These are phyloP conservation scores for Chlorella variabilis DNA, from an alignment of 163 green algal genomes.

Conservation along the genomic window DNA sequence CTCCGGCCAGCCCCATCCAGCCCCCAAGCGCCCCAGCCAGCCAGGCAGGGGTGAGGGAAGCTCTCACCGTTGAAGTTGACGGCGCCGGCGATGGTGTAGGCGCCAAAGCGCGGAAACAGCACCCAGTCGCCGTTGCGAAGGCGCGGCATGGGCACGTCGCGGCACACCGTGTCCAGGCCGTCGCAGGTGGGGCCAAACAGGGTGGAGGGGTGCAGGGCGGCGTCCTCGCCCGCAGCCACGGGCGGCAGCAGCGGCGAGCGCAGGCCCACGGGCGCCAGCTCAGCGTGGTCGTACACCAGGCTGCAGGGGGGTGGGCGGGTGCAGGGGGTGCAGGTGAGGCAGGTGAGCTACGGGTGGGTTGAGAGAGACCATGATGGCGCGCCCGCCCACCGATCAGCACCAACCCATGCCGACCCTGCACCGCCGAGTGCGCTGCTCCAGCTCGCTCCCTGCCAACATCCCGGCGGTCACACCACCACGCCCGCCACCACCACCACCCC, in stretches of 20 bases:
- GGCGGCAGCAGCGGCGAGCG: constrained; percentile 26
- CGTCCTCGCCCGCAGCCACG: background rate
- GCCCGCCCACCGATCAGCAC: no score
- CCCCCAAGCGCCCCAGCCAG: no score
- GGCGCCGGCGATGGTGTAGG: constrained; percentile 88
- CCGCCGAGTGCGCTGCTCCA: background rate
- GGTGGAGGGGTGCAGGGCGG: constrained; percentile 65
- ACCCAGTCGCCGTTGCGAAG: constrained; percentile 94
- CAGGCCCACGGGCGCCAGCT: constrained; percentile 30
- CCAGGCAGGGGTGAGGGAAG: background rate
- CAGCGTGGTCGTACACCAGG: constrained; percentile 79
- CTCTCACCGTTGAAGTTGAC: constrained; percentile 86
- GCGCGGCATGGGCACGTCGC: constrained; percentile 73
- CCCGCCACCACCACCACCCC: background rate
- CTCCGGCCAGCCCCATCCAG: no score
- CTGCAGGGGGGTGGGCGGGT: background rate
- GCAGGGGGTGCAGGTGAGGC: no score
- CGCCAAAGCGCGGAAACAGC: constrained; percentile 91
- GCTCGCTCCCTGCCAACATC: background rate
- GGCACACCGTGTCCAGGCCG: constrained; percentile 82
- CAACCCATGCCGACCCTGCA: no score
- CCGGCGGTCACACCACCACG: no score
- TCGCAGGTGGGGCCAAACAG: constrained; percentile 99
- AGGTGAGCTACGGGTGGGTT: background rate
- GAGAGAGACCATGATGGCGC: no score